A percentile compares a stretch with the other conserved stretches of the same genome.
Conservation (phyloP, 768 basidiomycete species). For the Kockovaella imperatae region DNA sequence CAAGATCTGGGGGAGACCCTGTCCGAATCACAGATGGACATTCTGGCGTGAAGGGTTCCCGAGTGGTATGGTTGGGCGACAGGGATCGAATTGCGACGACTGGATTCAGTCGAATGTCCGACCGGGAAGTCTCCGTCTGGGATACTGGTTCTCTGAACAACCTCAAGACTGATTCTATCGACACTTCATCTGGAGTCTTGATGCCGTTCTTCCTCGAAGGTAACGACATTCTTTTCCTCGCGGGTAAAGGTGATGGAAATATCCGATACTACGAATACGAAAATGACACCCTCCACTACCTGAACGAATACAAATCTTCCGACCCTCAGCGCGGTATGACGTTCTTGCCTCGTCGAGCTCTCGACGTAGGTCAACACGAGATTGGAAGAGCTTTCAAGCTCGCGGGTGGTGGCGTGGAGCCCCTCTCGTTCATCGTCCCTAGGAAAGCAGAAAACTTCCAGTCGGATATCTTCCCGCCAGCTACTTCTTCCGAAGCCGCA, state of each 20-base stretch:
- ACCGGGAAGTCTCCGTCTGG: conserved; percentile 85
- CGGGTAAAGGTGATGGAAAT: conserved; percentile 95
- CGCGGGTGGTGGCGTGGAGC: conserved; percentile 63
- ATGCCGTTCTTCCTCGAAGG: conserved; percentile 95
- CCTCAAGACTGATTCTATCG: conserved; percentile 68
- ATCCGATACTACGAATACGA: conserved; percentile 87
- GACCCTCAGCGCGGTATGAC: conserved; percentile 96
- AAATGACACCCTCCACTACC: conserved; percentile 62
- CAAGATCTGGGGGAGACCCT: conserved; percentile 71
- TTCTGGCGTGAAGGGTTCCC: conserved; percentile 82
- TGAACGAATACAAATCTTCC: conserved; percentile 73
- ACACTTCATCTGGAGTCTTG: conserved; percentile 68
- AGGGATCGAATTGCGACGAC: conserved; percentile 83
- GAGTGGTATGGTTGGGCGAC: conserved; percentile 86
- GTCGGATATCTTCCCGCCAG: conserved; percentile 92
- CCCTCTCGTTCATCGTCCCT: conserved; percentile 91
- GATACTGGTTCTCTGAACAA: conserved; percentile 68
- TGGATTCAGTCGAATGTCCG: conserved; percentile 94
- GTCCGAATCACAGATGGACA: conserved; percentile 79
- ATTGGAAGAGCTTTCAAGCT: conserved; percentile 93
- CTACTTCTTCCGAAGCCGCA: conserved; percentile 69
- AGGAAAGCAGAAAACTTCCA: conserved; percentile 93
- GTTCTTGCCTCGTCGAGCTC: conserved; percentile 84
- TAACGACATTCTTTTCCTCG: conserved; percentile 82
- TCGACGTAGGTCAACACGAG: conserved; percentile 85